phyloP scores from a whole-genome alignment of 2,329 filamentous ascomycete genomes.

The Fonsecaea erecta region DNA sequence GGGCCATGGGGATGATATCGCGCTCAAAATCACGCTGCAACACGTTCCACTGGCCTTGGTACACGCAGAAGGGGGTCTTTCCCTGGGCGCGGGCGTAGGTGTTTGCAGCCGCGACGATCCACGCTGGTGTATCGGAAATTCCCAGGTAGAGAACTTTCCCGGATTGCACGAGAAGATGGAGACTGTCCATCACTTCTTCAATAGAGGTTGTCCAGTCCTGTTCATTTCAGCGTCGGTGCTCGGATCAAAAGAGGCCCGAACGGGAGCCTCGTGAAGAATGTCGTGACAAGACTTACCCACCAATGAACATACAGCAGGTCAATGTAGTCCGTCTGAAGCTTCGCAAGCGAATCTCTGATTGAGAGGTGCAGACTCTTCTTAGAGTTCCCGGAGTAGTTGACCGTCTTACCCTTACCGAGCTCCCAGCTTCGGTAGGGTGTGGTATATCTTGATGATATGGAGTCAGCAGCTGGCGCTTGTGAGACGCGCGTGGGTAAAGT shows the following conservation, averaged over 20 bases:
- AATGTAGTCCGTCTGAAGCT: slow-evolving; percentile 59
- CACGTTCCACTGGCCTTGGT: slow-evolving; percentile 48
- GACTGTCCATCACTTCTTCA: slow-evolving; percentile 47
- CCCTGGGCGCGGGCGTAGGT: slow-evolving; percentile 47
- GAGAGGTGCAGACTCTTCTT: slow-evolving; percentile 50
- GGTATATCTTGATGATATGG: slow-evolving; percentile 61
- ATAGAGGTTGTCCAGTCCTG: slow-evolving; percentile 54
- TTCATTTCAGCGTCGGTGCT: neutral
- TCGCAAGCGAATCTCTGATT: slow-evolving; percentile 51
- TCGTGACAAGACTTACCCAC: slow-evolving; percentile 43
- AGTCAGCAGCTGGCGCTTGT: neutral
- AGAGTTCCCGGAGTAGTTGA: slow-evolving; percentile 54
- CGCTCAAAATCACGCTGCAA: slow-evolving; percentile 48
- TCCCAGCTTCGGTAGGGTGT: slow-evolving; percentile 58
- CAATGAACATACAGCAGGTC: slow-evolving; percentile 62
- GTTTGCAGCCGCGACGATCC: slow-evolving; percentile 48
- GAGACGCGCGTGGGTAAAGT: slow-evolving; percentile 55
- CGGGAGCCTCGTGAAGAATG: neutral
- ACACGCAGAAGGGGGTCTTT: slow-evolving; percentile 48
- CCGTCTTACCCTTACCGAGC: slow-evolving; percentile 45
- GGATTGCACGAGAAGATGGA: slow-evolving; percentile 46
- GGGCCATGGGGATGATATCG: slow-evolving; percentile 49
- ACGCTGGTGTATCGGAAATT: slow-evolving; percentile 49
- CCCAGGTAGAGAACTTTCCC: slow-evolving; percentile 51
- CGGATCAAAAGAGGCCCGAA: neutral